Conservation (phyloP, 2,329 filamentous ascomycete genomes). For the Fusarium goolgardi region DNA sequence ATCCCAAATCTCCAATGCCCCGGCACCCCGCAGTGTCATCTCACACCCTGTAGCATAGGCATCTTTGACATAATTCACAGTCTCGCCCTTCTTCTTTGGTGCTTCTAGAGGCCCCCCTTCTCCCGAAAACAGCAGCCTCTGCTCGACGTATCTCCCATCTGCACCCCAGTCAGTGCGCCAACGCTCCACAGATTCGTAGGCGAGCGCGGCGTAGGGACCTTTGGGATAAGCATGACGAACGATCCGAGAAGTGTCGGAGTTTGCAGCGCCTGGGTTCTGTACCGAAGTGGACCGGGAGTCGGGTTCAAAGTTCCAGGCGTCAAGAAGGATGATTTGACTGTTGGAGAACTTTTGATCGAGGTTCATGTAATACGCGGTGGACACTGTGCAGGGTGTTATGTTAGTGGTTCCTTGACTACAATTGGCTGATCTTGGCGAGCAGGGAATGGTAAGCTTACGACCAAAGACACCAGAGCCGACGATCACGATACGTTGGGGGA, state of each 20-base stretch:
- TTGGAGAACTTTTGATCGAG: background rate
- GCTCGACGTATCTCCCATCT: slow-evolving; percentile 1
- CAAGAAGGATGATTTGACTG: slow-evolving; percentile 4
- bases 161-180: slow-evolving; percentile 4
- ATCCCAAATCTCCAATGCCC: background rate
- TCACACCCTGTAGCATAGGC: background rate
- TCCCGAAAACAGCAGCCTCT: background rate
- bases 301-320: slow-evolving; percentile 5
- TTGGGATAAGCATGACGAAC: slow-evolving; percentile 3
- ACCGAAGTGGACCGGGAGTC: background rate
- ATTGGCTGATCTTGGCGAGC: background rate
- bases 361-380: slow-evolving; percentile 2
- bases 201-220: slow-evolving; percentile 3
- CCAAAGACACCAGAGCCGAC: slow-evolving; percentile 4
- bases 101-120: background rate
- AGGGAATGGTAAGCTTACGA: background rate
- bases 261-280: slow-evolving; percentile 1
- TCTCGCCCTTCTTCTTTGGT: slow-evolving; percentile 1
- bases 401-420: background rate
- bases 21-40: background rate
- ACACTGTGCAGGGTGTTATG: background rate
- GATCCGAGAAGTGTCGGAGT: slow-evolving; percentile 1
- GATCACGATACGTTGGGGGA: background rate
- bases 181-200: slow-evolving; percentile 6
- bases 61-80: slow-evolving; percentile 4